Evolutionary conservation across 2,329 filamentous ascomycete species (phyloP).

Genomic region (Tolypocladium sp.): DNA sequence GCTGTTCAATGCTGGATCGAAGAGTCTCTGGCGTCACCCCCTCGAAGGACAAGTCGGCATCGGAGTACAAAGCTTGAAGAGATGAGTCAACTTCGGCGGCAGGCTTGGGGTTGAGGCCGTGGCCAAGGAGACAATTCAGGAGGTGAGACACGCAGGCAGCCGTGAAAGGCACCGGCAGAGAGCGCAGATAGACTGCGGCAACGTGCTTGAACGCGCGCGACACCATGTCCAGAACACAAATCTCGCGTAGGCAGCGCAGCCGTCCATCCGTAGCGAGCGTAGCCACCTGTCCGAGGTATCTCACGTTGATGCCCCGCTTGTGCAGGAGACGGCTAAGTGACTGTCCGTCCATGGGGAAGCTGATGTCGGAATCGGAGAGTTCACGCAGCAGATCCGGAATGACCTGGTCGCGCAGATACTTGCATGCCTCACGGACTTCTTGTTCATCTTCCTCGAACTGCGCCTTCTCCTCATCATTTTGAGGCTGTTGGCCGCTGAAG

Average conservation of each 20-base stretch:
- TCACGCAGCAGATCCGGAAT: slow-evolving; percentile 83
- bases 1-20: slow-evolving; percentile 57
- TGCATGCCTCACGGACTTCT: slow-evolving; percentile 76
- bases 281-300: slow-evolving; percentile 85
- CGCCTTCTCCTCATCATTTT: slow-evolving; percentile 82
- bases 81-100: slow-evolving; percentile 66
- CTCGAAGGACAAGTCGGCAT: slow-evolving; percentile 75
- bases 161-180: slow-evolving; percentile 72
- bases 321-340: slow-evolving; percentile 83
- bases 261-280: slow-evolving; percentile 60
- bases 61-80: slow-evolving; percentile 67
- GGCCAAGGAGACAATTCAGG: slow-evolving; percentile 85
- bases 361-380: slow-evolving; percentile 83
- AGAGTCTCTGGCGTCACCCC: slow-evolving; percentile 66
- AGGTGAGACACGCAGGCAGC: slow-evolving; percentile 75
- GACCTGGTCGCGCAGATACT: slow-evolving; percentile 64
- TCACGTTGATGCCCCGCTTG: slow-evolving; percentile 93
- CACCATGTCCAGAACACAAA: slow-evolving; percentile 87
- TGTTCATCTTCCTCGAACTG: slow-evolving; percentile 77
- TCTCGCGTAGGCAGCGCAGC: slow-evolving; percentile 65
- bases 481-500: slow-evolving; percentile 84
- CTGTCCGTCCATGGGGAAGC: slow-evolving; percentile 97
- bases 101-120: slow-evolving; percentile 67
- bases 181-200: slow-evolving; percentile 67
- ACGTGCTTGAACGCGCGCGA: slow-evolving; percentile 94